Percentiles rank a stretch among this genome's conserved stretches.
Conservation (phyloP, 2,329 filamentous ascomycete genomes). For the Pleoardoris graminearum region DNA sequence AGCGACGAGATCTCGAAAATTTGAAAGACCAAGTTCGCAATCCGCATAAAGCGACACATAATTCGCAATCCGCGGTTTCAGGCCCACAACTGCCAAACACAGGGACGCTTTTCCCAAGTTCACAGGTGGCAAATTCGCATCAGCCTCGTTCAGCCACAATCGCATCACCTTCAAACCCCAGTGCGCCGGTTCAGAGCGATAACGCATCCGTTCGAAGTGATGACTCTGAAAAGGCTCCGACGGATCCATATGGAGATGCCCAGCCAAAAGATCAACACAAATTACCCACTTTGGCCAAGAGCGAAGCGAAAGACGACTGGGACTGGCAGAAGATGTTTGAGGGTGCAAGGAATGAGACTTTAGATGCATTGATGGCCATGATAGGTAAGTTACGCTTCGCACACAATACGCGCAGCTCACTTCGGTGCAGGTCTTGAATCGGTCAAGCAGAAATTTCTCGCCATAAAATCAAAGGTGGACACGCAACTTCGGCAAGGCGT, state of each 20-base stretch:
- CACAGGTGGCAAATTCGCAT: too few species aligned
- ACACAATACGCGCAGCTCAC: too few species aligned
- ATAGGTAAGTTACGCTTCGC: slow-evolving; percentile 58
- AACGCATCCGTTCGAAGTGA: neutral
- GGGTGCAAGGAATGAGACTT: slow-evolving; percentile 53
- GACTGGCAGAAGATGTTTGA: slow-evolving; percentile 60
- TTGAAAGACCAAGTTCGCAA: slow-evolving; percentile 26
- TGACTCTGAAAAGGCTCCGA: neutral
- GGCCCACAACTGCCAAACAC: neutral
- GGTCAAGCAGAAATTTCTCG: slow-evolving; percentile 67
- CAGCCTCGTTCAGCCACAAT: too few species aligned
- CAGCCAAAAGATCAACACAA: neutral
- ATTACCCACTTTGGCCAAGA: slow-evolving; percentile 19
- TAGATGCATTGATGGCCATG: slow-evolving; percentile 71
- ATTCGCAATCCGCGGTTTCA: neutral
- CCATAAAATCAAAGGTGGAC: slow-evolving; percentile 67
- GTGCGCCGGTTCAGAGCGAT: neutral
- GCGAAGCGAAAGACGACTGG: slow-evolving; percentile 59
- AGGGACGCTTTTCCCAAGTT: too few species aligned
- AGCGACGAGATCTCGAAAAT: slow-evolving; percentile 51
- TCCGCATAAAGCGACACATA: neutral
- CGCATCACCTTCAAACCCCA: neutral
- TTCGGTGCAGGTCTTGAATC: slow-evolving; percentile 64
- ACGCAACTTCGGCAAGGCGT: slow-evolving; percentile 60
- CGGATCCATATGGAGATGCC: neutral